A percentile compares a stretch with the other conserved stretches of the same genome.
Conservation (phyloP, 2,329 filamentous ascomycete genomes). For the Epicoccum nigrum region DNA sequence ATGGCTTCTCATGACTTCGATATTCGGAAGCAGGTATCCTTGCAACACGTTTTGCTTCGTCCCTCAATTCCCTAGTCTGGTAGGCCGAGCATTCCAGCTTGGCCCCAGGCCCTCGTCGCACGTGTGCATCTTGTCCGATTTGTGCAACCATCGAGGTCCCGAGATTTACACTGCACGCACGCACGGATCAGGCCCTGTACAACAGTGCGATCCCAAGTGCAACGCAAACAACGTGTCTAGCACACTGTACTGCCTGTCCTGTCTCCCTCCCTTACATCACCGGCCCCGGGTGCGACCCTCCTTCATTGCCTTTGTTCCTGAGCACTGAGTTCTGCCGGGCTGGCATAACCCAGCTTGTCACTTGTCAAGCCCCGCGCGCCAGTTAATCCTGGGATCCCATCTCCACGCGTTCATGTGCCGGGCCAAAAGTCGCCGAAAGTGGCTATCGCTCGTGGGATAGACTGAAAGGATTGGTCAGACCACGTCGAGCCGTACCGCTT, state of each 20-base stretch:
- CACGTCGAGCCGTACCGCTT: slow-evolving; percentile 15
- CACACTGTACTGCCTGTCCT: background rate
- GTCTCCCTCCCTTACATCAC: slow-evolving; percentile 7
- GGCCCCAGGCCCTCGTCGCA: slow-evolving; percentile 3
- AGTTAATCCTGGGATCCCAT: slow-evolving; percentile 9
- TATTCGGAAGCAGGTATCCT: slow-evolving; percentile 10
- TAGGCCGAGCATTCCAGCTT: background rate
- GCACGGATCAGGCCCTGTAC: slow-evolving; percentile 6
- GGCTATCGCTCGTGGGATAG: background rate
- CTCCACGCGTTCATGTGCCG: slow-evolving; percentile 8
- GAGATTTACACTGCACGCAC: background rate
- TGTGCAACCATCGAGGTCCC: slow-evolving; percentile 8
- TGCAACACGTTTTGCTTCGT: slow-evolving; percentile 5
- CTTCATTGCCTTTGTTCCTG: slow-evolving; percentile 4
- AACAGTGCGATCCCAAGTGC: slow-evolving; percentile 5
- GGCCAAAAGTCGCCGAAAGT: slow-evolving; percentile 1
- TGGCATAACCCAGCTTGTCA: slow-evolving; percentile 19
- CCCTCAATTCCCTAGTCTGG: slow-evolving; percentile 1
- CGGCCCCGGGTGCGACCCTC: slow-evolving; percentile 10
- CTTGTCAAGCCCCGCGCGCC: slow-evolving; percentile 3
- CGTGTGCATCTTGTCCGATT: slow-evolving; percentile 1
- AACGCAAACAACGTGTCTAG: slow-evolving; percentile 2
- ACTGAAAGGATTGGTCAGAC: slow-evolving; percentile 3
- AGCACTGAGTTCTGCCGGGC: background rate
- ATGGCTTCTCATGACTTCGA: background rate